Base-by-base conservation (phyloP, 2,329 filamentous ascomycete genomes). In the Trichoderma pleuroti region DNA sequence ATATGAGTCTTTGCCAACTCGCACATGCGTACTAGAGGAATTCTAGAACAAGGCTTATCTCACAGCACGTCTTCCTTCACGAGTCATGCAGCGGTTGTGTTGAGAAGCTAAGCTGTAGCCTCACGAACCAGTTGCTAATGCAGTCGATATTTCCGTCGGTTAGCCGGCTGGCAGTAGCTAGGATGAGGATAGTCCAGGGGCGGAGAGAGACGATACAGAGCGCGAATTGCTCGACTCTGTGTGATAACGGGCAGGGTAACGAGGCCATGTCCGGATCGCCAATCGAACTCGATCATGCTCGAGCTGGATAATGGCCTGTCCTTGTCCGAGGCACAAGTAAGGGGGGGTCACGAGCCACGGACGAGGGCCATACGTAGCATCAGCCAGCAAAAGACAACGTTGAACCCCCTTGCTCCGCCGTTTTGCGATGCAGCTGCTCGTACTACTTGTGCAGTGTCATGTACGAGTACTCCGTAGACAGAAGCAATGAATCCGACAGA, bases 21-120 rank as follows among this genome's bases (percentile, higher is more conserved):
- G 62, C 49, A 54, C 24, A 14, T 46, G 24, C 42, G 26, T 34
- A 8, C 21, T n/a, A 32, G 39, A 26, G 42, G 34, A 56, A 67
- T 67, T 67, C 64, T 42, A 67, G 64, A 67, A 67, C 64, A 56
- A 67, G 34, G 42, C 64, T 67, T 67, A 67, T 67, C 64, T 26
- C 54, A 57, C 16, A 57, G 46, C 52, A 24, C 52, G 18, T 42
- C 34, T 18, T 21, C 62, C 10, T 52, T 57, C 52, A 32, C 64
- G 64, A 67, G 64, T 67, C 64, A 67, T 67, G 64, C 2, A 32
- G 52, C 64, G 26, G 34, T 57, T 67, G 24, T 57, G 49, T 57
- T 57, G 52, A 59, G 52, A 46, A 67, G 64, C 52, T 42, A 67
- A 46, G 36, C 64, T 32, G 52, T 21, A 57, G 64, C 63, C 18